These are phyloP conservation scores for Leccinum subtestaceum DNA, from an alignment of 768 basidiomycete genomes.

Conservation along the genomic window DNA sequence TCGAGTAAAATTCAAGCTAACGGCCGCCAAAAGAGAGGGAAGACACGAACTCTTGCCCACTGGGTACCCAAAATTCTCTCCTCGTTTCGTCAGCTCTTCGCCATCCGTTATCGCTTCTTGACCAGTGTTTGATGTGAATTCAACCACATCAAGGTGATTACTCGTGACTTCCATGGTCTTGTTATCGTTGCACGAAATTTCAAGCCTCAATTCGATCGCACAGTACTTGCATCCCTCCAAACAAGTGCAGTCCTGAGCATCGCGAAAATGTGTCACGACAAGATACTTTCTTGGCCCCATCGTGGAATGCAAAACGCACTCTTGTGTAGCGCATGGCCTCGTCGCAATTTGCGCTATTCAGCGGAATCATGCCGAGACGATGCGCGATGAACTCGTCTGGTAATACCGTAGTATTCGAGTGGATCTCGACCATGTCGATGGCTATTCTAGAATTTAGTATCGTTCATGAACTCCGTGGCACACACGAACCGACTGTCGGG, in stretches of 20 bases:
- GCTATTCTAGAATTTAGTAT: conserved; percentile 46
- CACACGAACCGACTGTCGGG: conserved; percentile 82
- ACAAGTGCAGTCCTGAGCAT: conserved; percentile 85
- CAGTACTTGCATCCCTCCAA: conserved; percentile 81
- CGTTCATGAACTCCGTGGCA: not conserved
- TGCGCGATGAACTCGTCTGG: conserved; percentile 98
- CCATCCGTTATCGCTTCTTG: conserved; percentile 42
- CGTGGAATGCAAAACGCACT: conserved; percentile 39
- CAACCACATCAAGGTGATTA: conserved; percentile 69
- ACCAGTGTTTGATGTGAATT: conserved; percentile 37
- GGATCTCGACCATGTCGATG: conserved; percentile 95
- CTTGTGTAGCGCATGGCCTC: conserved; percentile 81
- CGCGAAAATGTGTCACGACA: conserved; percentile 2
- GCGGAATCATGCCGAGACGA: conserved; percentile 89
- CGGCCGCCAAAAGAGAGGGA: not conserved
- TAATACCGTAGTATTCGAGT: conserved; percentile 86
- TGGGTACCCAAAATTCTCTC: conserved; percentile 73
- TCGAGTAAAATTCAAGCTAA: conserved; percentile 4
- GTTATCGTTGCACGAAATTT: conserved; percentile 69
- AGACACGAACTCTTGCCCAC: conserved; percentile 71
- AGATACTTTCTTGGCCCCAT: not conserved
- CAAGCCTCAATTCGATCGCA: conserved; percentile 77
- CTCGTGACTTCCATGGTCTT: conserved; percentile 85
- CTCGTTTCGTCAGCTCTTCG: conserved; percentile 73
- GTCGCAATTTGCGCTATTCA: conserved; percentile 84